These are phyloP conservation scores for Hippophae tibetana DNA, from an alignment of 306 rosid genomes.

Conservation along the genomic window DNA sequence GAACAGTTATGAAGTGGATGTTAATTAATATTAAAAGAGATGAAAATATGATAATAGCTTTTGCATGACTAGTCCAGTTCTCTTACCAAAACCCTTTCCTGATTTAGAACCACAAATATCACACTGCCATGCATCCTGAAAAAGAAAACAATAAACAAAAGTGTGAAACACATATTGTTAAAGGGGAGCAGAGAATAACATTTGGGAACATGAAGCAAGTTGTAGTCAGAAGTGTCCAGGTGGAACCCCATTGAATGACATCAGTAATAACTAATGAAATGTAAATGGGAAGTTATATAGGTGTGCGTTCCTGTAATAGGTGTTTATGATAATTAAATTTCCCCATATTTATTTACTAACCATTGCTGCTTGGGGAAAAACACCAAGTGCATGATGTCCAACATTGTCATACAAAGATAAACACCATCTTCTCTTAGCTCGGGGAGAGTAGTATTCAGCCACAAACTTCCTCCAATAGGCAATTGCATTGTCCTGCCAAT, in stretches of 20 bases:
- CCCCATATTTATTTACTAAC: conserved; percentile 28
- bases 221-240: background rate
- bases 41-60: too few species aligned
- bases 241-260: background rate
- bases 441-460: conserved; percentile 88
- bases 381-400: conserved; percentile 87
- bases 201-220: background rate
- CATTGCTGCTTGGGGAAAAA: conserved; percentile 90
- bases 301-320: too few species aligned
- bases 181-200: background rate
- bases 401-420: conserved; percentile 76
- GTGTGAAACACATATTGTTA: conserved; percentile 6
- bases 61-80: background rate
- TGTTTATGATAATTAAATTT: too few species aligned
- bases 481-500: conserved; percentile 69
- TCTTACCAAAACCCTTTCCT: conserved; percentile 97
- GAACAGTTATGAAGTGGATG: background rate
- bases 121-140: conserved; percentile 94
- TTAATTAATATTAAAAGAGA: background rate
- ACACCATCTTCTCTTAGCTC: conserved; percentile 96
- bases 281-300: background rate
- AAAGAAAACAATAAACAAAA: background rate
- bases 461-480: conserved; percentile 99
- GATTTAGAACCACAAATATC: conserved; percentile 91
- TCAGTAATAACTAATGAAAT: background rate